These are phyloP conservation scores for Euphorbia pulcherrima DNA, from an alignment of 345 rosid genomes.

Conservation along the genomic window DNA sequence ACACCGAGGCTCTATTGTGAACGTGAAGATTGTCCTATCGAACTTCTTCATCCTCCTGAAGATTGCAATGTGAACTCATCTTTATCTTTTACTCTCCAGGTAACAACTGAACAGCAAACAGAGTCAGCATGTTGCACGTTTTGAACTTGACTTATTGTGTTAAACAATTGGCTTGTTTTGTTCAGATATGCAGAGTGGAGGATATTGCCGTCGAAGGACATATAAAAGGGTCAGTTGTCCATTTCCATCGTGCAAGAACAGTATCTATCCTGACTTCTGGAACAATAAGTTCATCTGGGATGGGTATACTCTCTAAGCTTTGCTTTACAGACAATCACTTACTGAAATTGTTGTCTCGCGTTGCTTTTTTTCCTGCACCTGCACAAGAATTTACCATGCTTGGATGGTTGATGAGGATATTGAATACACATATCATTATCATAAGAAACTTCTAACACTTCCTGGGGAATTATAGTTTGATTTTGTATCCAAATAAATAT, in stretches of 20 bases:
- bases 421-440: constrained; percentile 11
- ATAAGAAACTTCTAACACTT: constrained; percentile 11
- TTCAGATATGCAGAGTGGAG: constrained; percentile 95
- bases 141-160: constrained; percentile 18
- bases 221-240: constrained; percentile 88
- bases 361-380: background rate
- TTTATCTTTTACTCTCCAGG: constrained; percentile 96
- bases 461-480: constrained; percentile 17
- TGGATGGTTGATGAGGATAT: background rate
- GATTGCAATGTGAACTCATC: constrained; percentile 99
- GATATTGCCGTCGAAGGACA: constrained; percentile 84
- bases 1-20: constrained; percentile 86
- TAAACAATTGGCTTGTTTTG: constrained; percentile 27
- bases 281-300: constrained; percentile 69
- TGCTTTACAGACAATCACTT: background rate
- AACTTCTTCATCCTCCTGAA: constrained; percentile 89
- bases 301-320: constrained; percentile 48
- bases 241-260: constrained; percentile 90
- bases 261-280: constrained; percentile 71
- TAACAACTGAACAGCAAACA: constrained; percentile 23
- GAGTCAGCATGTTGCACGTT: constrained; percentile 8
- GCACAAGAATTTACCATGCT: background rate
- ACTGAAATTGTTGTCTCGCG: background rate
- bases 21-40: constrained; percentile 72
- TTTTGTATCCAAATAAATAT: constrained; percentile 4